Percentiles rank a stretch among this genome's conserved stretches.
Evolutionary conservation across 208 protist species (phyloP).

Genomic region (Crithidia expoeki): DNA sequence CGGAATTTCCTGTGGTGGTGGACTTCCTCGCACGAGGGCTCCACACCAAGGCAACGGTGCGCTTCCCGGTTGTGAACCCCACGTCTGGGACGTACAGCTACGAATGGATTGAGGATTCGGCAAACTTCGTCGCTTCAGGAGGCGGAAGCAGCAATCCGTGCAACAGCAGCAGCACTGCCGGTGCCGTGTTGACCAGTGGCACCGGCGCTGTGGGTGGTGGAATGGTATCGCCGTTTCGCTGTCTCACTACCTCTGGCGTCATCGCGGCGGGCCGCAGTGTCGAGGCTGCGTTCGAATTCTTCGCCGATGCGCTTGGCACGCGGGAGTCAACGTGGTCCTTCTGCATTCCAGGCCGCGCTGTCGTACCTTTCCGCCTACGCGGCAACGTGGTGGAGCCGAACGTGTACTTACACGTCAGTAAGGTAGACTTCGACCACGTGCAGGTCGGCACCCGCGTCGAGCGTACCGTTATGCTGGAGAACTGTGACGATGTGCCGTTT

Average conservation of each 20-base stretch:
- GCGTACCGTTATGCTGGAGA: conserved; percentile 90
- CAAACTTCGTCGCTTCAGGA: conserved; percentile 6
- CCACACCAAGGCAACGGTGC: conserved; percentile 82
- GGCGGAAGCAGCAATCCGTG: not conserved
- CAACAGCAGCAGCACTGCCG: not conserved
- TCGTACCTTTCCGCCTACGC: conserved; percentile 94
- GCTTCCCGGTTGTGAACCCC: conserved; percentile 97
- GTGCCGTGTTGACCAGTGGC: not conserved
- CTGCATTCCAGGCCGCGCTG: conserved; percentile 78
- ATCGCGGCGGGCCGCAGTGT: conserved; percentile 88
- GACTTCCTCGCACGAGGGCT: conserved; percentile 93
- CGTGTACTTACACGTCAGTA: conserved; percentile 88
- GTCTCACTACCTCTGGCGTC: conserved; percentile 80
- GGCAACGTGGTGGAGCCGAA: conserved; percentile 93
- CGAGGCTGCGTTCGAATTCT: conserved; percentile 97
- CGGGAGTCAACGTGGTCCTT: conserved; percentile 94
- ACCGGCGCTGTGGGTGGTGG: conserved; percentile 1
- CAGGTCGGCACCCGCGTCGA: conserved; percentile 80
- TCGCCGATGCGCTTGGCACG: conserved; percentile 81
- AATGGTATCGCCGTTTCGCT: conserved; percentile 85
- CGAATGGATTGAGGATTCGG: conserved; percentile 85
- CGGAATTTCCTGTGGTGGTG: conserved; percentile 68
- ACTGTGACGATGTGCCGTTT: conserved; percentile 94
- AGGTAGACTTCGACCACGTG: conserved; percentile 93
- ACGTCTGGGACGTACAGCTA: conserved; percentile 92